Base-by-base conservation (phyloP, 352 stramenopile species). In the Globisporangium spiculum region DNA sequence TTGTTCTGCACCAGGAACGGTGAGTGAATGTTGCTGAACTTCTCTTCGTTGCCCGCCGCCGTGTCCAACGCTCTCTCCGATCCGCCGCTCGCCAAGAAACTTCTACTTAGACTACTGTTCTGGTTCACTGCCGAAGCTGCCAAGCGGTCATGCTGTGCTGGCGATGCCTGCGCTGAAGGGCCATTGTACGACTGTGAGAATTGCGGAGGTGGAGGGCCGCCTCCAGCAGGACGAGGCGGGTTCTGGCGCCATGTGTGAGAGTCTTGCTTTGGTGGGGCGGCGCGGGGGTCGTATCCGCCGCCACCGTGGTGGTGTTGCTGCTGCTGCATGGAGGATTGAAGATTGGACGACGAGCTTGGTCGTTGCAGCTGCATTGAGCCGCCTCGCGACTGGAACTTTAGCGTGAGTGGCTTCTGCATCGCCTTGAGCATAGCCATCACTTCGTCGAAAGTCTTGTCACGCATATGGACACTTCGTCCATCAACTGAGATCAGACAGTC, bases 351-450 rank as follows among this genome's bases (percentile, higher is more conserved):
- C 27, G 69, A 69, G 1, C 65, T 60, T 24, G 67, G 63, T 27
- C 71, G 58, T 60, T 66, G 50, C 71, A 69, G 46, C 46, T 72
- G 67, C 32, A 63, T 58, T 41, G 41, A 54, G 24, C 22, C 46
- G 26, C 54, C 58, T 12, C 84, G 79, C 20, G 82, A 75, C 65
- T 96, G 84, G 69, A 96, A 96, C 71, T 91, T 93, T 34, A 96
- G 65, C 44, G 85, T 92, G 58, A 96, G 69, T 7, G 88, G 88
- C 71, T 96, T 96, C 46, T 89, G 86, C 84, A 96, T 92, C 32
- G 85, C 80, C 73, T 94, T 94, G 58, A 96, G 83, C 76, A 94
- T 83, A 32, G 77, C 78, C 88, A 96, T 96, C 27, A 94, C 86
- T 72, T 94, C 88, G 56, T 96, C 88, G 60, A 96, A 96, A 5